Conservation (phyloP, 805 yeast genomes). For the Saturnispora halmiae region DNA sequence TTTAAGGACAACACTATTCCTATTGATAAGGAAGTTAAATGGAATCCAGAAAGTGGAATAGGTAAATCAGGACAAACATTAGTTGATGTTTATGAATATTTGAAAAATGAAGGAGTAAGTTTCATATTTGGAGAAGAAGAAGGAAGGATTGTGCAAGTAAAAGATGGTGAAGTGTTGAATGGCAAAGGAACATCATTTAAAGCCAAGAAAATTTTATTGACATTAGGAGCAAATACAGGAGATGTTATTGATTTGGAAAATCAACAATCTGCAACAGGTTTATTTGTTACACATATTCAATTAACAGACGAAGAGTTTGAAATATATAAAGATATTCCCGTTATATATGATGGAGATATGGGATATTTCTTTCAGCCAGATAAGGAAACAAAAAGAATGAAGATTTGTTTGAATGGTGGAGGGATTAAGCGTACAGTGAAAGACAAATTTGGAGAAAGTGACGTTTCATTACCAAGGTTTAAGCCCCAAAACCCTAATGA, state of each 20-base stretch:
- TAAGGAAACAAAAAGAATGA: slow-evolving; percentile 27
- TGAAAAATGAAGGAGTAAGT: slow-evolving; percentile 24
- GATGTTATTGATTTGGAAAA: slow-evolving; percentile 26
- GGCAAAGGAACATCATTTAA: slow-evolving; percentile 19
- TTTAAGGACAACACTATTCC: slow-evolving; percentile 14
- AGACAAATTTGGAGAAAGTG: slow-evolving; percentile 12
- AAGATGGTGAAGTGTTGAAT: slow-evolving; percentile 9
- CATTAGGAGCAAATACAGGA: slow-evolving; percentile 35
- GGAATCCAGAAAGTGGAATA: slow-evolving; percentile 35
- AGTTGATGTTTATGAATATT: slow-evolving; percentile 23
- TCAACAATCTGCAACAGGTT: slow-evolving; percentile 32
- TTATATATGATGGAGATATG: slow-evolving; percentile 34
- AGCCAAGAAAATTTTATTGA: slow-evolving; percentile 26
- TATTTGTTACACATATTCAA: slow-evolving; percentile 32
- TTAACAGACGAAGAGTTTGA: slow-evolving; percentile 30
- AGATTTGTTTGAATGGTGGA: slow-evolving; percentile 31
- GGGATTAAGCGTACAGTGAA: slow-evolving; percentile 22
- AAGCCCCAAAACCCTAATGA: slow-evolving; percentile 25
- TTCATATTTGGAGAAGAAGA: slow-evolving; percentile 29
- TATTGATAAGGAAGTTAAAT: slow-evolving; percentile 16
- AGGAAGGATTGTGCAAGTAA: slow-evolving; percentile 12
- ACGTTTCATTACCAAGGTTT: slow-evolving; percentile 31
- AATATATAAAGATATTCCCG: slow-evolving; percentile 31
- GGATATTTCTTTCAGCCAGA: slow-evolving; percentile 46
- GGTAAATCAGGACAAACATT: slow-evolving; percentile 33